Percentiles rank a stretch among this genome's conserved stretches.
Conservation (phyloP, 2,329 filamentous ascomycete genomes). For the Colletotrichum graminicola region DNA sequence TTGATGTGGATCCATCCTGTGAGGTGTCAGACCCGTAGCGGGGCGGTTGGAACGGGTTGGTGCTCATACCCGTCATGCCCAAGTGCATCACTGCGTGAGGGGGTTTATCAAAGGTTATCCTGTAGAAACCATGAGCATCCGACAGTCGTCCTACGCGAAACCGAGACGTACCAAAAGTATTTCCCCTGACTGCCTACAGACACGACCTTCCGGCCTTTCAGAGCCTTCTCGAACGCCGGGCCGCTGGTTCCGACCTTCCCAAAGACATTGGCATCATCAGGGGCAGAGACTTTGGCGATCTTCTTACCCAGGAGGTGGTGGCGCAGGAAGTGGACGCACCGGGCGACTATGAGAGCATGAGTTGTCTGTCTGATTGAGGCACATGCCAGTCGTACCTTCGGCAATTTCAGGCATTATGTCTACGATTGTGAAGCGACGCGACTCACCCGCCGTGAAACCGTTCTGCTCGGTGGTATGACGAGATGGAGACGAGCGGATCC, state of each 20-base stretch:
- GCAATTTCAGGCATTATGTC: constrained; percentile 72
- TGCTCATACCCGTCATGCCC: constrained; percentile 71
- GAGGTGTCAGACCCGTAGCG: background rate
- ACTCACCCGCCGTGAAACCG: background rate
- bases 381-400: constrained; percentile 59
- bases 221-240: constrained; percentile 76
- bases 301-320: constrained; percentile 87
- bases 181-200: constrained; percentile 89
- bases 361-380: background rate
- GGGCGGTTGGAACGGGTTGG: background rate
- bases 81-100: constrained; percentile 93
- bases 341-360: constrained; percentile 71
- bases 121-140: constrained; percentile 39
- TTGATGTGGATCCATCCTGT: constrained; percentile 88
- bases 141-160: rapidly evolving
- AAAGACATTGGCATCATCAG: constrained; percentile 87
- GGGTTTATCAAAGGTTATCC: constrained; percentile 73
- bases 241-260: constrained; percentile 90
- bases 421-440: background rate
- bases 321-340: constrained; percentile 86
- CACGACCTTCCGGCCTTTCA: constrained; percentile 79
- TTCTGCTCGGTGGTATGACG: background rate
- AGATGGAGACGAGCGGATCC: background rate
- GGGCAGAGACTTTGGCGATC: constrained; percentile 76
- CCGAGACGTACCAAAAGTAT: constrained; percentile 81